Percentiles rank a stretch among this genome's conserved stretches.
Evolutionary conservation across 2,329 filamentous ascomycete species (phyloP).

Genomic region (Macrophomina tecta): DNA sequence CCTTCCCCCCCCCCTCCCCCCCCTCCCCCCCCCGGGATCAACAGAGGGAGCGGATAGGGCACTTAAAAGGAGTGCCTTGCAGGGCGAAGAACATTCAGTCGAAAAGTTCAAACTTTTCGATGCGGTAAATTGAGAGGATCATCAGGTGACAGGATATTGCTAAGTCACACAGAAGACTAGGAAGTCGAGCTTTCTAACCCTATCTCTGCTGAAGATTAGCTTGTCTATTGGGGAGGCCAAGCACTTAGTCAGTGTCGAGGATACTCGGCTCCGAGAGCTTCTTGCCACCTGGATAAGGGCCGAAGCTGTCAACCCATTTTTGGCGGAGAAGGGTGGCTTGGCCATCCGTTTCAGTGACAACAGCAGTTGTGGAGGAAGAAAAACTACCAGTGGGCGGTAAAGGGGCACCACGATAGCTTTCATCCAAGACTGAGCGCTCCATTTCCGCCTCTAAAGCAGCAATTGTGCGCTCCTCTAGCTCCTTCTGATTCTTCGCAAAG

Average conservation of each 20-base stretch:
- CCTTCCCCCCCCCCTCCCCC: no score
- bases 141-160: not conserved
- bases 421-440: conserved; percentile 12
- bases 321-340: not conserved
- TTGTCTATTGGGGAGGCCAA: not conserved
- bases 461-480: not conserved
- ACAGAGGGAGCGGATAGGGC: no score
- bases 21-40: no score
- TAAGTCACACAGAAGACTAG: not conserved
- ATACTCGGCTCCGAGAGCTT: not conserved
- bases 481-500: not conserved
- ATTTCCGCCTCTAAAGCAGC: not conserved
- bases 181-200: no score
- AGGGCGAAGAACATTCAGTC: no score
- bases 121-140: not conserved
- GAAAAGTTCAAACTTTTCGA: not conserved
- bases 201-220: not conserved
- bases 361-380: not conserved
- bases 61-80: no score
- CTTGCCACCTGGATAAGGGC: not conserved
- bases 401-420: not conserved
- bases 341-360: not conserved
- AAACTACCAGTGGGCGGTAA: not conserved
- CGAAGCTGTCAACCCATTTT: not conserved
- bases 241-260: not conserved